Percentiles rank a stretch among this genome's conserved stretches.
Conservation (phyloP, 169 alveolate genomes). For the Amoebophrya sp. region DNA sequence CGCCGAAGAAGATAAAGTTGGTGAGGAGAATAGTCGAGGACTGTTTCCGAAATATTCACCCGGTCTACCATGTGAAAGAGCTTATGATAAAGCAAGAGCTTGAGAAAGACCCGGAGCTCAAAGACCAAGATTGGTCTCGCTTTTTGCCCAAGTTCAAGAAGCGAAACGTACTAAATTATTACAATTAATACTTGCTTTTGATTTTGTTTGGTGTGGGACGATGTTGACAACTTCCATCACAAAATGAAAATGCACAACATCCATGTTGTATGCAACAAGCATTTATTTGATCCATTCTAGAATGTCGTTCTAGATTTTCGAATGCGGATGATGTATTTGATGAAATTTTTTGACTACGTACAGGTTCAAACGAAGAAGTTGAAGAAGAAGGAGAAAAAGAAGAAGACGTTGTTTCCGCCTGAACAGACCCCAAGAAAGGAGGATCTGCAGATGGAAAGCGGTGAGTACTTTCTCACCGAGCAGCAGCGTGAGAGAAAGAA, state of each 20-base stretch:
- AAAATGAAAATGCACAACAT: too few species aligned
- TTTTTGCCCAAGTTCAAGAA: slow-evolving; percentile 96
- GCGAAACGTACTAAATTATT: slow-evolving; percentile 81
- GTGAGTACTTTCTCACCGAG: slow-evolving; percentile 58
- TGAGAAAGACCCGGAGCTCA: slow-evolving; percentile 69
- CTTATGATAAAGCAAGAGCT: slow-evolving; percentile 96
- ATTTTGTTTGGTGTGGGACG: too few species aligned
- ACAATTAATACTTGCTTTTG: too few species aligned
- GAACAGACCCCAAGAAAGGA: slow-evolving; percentile 93
- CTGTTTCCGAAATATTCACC: slow-evolving; percentile 97
- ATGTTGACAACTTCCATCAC: too few species aligned
- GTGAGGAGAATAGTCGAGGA: slow-evolving; percentile 88
- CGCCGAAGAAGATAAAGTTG: slow-evolving; percentile 29
- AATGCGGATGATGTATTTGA: too few species aligned
- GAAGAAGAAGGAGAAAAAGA: slow-evolving; percentile 66
- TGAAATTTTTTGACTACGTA: too few species aligned
- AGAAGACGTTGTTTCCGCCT: slow-evolving; percentile 87
- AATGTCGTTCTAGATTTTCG: too few species aligned
- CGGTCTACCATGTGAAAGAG: slow-evolving; percentile 96
- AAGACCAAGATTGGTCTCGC: slow-evolving; percentile 55
- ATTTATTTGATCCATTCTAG: too few species aligned
- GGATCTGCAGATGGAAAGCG: slow-evolving; percentile 91
- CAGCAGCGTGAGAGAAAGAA: not conserved
- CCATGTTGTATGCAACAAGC: too few species aligned
- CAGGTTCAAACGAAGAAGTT: slow-evolving; percentile 49